Base-by-base conservation (phyloP, 1,284 basidiomycete genomes). In the Thecaphora thlaspeos region DNA sequence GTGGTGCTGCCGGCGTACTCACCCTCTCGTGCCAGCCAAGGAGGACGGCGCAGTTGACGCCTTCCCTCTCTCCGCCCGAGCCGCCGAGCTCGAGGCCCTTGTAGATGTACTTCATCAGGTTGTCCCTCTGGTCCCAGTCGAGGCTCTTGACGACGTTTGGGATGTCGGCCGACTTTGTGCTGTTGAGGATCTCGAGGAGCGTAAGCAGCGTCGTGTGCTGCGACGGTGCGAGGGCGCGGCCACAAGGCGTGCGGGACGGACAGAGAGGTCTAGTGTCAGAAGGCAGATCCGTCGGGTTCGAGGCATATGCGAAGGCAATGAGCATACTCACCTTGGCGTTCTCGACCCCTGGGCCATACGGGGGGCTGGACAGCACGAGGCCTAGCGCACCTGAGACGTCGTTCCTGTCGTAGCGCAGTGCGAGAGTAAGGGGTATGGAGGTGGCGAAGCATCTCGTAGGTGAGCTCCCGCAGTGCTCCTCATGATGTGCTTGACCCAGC, bases 31-130 rank as follows among this genome's bases (percentile, higher is more conserved):
- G 92, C 92, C 92, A 97, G 21, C 86, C 87, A 22, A 98, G 82
- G 45, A 98, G 81, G 19, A 96, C 91, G 66, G 90, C 92, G 44
- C 71, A 70, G 50, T 71, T 71, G 56, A 71, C 48, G 36, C 59
- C 53, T 37, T 62, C 55, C 11, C 52, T 45, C 34, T 59, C 56
- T 9, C 56, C 51, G 2, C 57, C 45, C 40, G 87, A 84, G 52
- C 58, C 42, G 86, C 88, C 42, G 85, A 70, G 47, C 41, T 72
- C 89, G 89, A 91, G 91, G 28, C 88, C 92, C 81, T 98, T 98
- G 85, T 98, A 98, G 22, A 98, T 81, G 76, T 95, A 98, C 78
- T 95, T 96, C 94, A 97, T 98, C 52, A 97, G 82, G 32, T 87
- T 89, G 74, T 96, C 94, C 71, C 95, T 91, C 61, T 89, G 83